phyloP scores from a whole-genome alignment of 2,329 filamentous ascomycete genomes.

The Laburnicola sp. region DNA sequence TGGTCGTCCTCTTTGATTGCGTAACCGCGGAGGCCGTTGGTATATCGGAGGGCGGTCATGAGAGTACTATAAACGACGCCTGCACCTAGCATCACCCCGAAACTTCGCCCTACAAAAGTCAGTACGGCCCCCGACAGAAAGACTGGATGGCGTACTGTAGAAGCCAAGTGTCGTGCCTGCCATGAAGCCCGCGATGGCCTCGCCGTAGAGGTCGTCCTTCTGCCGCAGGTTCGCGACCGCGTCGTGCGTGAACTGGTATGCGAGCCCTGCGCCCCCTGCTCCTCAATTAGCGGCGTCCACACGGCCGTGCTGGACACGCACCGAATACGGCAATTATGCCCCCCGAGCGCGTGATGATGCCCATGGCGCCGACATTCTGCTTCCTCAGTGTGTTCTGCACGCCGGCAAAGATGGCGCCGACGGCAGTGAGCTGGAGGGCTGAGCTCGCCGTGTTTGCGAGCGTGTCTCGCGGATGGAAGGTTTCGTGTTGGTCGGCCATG shows the following conservation, averaged over 20 bases:
- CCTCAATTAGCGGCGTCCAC: slow-evolving; percentile 32
- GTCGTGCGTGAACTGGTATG: slow-evolving; percentile 75
- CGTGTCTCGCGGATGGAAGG: slow-evolving; percentile 75
- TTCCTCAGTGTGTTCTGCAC: slow-evolving; percentile 85
- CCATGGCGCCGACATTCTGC: slow-evolving; percentile 78
- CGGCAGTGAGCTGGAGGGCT: slow-evolving; percentile 64
- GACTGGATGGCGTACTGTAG: slow-evolving; percentile 59
- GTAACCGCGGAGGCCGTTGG: slow-evolving; percentile 63
- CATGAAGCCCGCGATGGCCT: slow-evolving; percentile 74
- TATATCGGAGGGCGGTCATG: slow-evolving; percentile 68
- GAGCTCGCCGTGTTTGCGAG: slow-evolving; percentile 68
- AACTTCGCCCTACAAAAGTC: slow-evolving; percentile 58
- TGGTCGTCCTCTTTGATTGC: slow-evolving; percentile 60
- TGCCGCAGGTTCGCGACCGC: slow-evolving; percentile 83
- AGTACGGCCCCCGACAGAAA: slow-evolving; percentile 9
- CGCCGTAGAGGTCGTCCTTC: slow-evolving; percentile 78
- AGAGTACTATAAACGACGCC: slow-evolving; percentile 62
- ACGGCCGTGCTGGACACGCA: slow-evolving; percentile 46
- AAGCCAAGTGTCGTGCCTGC: slow-evolving; percentile 74
- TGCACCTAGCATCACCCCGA: slow-evolving; percentile 72
- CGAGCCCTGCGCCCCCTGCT: slow-evolving; percentile 70
- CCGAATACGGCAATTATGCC: slow-evolving; percentile 70
- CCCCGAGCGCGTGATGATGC: slow-evolving; percentile 78
- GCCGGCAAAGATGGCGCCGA: slow-evolving; percentile 72
- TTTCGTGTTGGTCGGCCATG: slow-evolving; percentile 40